Base-by-base conservation (phyloP, 768 basidiomycete genomes). In the Rhodotorula kratochvilovae region DNA sequence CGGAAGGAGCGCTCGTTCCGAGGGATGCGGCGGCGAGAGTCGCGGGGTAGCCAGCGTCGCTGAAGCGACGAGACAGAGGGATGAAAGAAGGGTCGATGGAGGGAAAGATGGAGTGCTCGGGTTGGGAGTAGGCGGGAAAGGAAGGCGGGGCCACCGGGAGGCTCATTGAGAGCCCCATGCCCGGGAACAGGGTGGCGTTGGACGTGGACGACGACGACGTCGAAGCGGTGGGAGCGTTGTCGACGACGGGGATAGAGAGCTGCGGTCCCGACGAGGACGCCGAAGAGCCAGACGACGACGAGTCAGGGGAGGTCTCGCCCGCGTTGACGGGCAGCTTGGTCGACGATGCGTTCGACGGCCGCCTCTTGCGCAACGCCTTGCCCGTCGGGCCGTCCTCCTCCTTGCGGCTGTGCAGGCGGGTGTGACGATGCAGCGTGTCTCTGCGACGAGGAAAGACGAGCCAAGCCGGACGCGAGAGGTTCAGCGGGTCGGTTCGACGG, bases 391-490 rank as follows among this genome's bases (percentile, higher is more conserved):
- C 73, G 13, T 72, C 70, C 19, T 72, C 73, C 5, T 68, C 67
- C 23, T 72, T 69, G 33, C 76, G 62, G 15, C 39, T 50, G 57
- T 78, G 77, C 8, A 78, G 71, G 29, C 74, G 74, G 0, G 68
- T 39, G 46, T 78, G 77, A 1, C 77, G 76, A 51, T 77, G 76
- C 19, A 78, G 67, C 23, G 77, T 78, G 62, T 78, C 77, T 62
- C 77, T 78, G 68, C 39, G 39, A 17, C 25, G 2, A 27, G 51
- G 31, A 31, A 7, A 48, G 23, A n/a, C n/a, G n/a, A 35, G 39
- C 25, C 36, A 13, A 15, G 48, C 33, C 43, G 4, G 15, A 7
- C 3, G 29, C 1, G n/a, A 53, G 48, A 50, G 35, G 17, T 3
- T 46, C 45, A 55, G 23, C 29, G 43, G 27, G 3, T 5, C 48